A percentile compares a stretch with the other conserved stretches of the same genome.
Conservation (phyloP, 495 filamentous ascomycete genomes). For the Tuber melanosporum region DNA sequence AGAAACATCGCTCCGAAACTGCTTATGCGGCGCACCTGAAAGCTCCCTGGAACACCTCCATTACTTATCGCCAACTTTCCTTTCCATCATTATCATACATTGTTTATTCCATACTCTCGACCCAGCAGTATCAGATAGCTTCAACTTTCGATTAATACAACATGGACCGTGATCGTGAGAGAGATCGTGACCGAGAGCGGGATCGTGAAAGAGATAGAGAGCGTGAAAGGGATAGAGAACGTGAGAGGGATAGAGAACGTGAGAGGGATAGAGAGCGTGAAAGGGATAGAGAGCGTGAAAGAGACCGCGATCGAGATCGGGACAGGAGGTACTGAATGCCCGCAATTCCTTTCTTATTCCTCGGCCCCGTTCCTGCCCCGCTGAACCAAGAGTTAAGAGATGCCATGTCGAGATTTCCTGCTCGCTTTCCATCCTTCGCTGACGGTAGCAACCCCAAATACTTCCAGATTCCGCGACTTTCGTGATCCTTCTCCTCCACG, state of each 20-base stretch:
- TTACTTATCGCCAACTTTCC: neutral
- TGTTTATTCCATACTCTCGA: neutral
- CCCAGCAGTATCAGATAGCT: neutral
- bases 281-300: slow-evolving; percentile 36
- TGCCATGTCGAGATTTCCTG: slow-evolving; percentile 15
- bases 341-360: slow-evolving; percentile 10
- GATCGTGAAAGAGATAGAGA: slow-evolving; percentile 25
- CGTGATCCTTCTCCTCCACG: slow-evolving; percentile 36
- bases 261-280: slow-evolving; percentile 30
- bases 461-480: slow-evolving; percentile 34
- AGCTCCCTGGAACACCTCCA: neutral
- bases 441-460: slow-evolving; percentile 3
- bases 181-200: slow-evolving; percentile 11
- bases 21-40: neutral
- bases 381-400: slow-evolving; percentile 11
- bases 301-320: slow-evolving; percentile 28
- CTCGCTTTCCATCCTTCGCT: slow-evolving; percentile 10
- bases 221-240: slow-evolving; percentile 25
- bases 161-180: slow-evolving; percentile 36
- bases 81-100: neutral
- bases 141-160: neutral
- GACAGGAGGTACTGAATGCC: slow-evolving; percentile 36
- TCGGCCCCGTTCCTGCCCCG: slow-evolving; percentile 14
- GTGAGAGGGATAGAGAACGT: slow-evolving; percentile 18
- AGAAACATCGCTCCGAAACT: neutral